Evolutionary conservation across 2,329 filamentous ascomycete species (phyloP), one percentile per base, ranked within the genome.

Genomic region (Zymoseptoria passerinii): DNA sequence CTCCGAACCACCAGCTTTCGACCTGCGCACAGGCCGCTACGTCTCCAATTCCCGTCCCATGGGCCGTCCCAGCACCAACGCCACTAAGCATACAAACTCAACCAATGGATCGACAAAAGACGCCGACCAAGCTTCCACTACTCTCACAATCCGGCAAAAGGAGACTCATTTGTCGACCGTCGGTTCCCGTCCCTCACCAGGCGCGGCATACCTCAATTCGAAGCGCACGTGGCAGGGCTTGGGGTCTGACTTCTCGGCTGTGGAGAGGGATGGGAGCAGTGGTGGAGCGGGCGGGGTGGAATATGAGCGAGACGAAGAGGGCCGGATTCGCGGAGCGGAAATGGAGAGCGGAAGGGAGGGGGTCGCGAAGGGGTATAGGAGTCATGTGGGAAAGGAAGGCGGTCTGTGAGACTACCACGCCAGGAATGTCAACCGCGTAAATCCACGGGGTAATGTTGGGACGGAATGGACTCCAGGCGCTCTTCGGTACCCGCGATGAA

Each of bases 171-270:
- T 97, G 18, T 87, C 90, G 0, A 85, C 86, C 51, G 84, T 97
- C 65, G 92, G 92, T 54, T 90, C 91, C 6, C 83, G 92, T 0
- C 80, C 88, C n/a, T 97, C 92, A 51, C 94, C 94, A 0, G 94
- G 90, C 0, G 94, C 94, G 0, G 90, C 96, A 72, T 97, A 83
- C 66, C 76, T 99, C 62, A 83, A 87, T 29, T 88, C 87, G 3
- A 83, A 92, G 67, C 78, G 94, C 58, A 95, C 90, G 3, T 99
- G 94, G 94, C 88, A 88, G 69, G 94, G 94, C 0, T 75, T 99
- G 23, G 94, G 94, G 0, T 95, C 84, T 61, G 94, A 99, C 71
- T 95, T 91, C 67, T 79, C 81, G 59, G 78, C 83, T 59, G 75
- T 74, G 63, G 35, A 44, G 35, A 44, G 35, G 13, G 35, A 44